Base-by-base conservation (phyloP, 1,284 basidiomycete species). In the Farysia itapuensis region DNA sequence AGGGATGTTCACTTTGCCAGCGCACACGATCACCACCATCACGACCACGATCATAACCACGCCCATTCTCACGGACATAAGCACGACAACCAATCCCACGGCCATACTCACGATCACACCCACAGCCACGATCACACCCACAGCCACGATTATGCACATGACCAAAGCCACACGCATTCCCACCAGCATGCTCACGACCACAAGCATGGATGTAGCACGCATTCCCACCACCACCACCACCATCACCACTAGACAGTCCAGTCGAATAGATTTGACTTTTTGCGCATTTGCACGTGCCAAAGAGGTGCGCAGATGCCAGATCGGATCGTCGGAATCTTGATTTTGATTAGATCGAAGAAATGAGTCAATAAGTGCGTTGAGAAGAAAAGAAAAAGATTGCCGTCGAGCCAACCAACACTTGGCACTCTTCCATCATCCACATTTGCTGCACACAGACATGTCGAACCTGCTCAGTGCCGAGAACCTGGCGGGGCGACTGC, bases 401-500 rank as follows among this genome's bases (percentile, higher is more conserved):
- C n/a, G n/a, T n/a, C n/a, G n/a, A n/a, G n/a, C n/a, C n/a, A n/a
- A n/a, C n/a, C n/a, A n/a, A n/a, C n/a, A n/a, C n/a, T n/a, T n/a
- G n/a, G n/a, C n/a, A n/a, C n/a, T n/a, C n/a, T n/a, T n/a, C n/a
- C n/a, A n/a, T n/a, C n/a, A n/a, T n/a, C n/a, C n/a, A n/a, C n/a
- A n/a, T n/a, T n/a, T n/a, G n/a, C n/a, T n/a, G n/a, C n/a, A n/a
- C n/a, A n/a, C n/a, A 8, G n/a, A 5, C 35, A 66, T 75, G 73
- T 65, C 67, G 25, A 72, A 70, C 34, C 66, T 75, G 12, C 54
- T 75, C 33, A 60, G 52, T 32, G 53, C 70, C 12, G 72, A 75
- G 38, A 65, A 59, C 49, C 56, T 71, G 83, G 43, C 80, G 80
- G 86, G 85, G 35, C 84, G 93, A 36, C 75, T 96, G 47, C 81